Base-by-base conservation (phyloP, 768 basidiomycete genomes). In the Phlebiopsis gigantea region DNA sequence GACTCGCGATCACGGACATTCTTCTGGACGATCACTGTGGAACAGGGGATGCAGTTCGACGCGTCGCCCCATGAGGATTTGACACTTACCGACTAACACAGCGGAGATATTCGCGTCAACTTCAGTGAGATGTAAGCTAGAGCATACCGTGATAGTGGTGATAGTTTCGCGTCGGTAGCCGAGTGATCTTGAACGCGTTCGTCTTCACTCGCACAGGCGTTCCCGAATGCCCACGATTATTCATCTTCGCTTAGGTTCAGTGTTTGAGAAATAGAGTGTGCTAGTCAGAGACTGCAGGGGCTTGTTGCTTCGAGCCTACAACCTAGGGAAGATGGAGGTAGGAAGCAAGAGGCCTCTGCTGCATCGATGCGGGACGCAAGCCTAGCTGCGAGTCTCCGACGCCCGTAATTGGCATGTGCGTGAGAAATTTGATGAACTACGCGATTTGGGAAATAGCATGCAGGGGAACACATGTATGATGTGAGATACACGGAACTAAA, bases 111-210 rank as follows among this genome's bases (percentile, higher is more conserved):
- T 7, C 47, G 53, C 30, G 25, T 58, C 29, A 42, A n/a, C n/a
- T 14, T 26, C 12, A 45, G 29, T 15, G 30, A 41, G 34, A 24
- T 14, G 12, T 1, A 50, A 19, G 39, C 6, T 21, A 4, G 17
- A 26, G 50, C 58, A 17, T 25, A 59, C 58, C 53, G 31, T 59
- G 53, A 17, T 55, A 55, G 19, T 59, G 53, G 26, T 55, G 43
- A 47, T 43, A 59, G 15, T 26, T 22, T 17, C 21, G 31, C 24
- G 14, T 22, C 4, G 58, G 58, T 9, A 58, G 26, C 10, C 14
- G 17, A 15, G 21, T 21, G 15, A 59, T 22, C 25, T 26, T n/a
- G 48, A 59, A 59, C 22, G 58, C 46, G 29, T 59, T 59, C 19
- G 34, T 55, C 14, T 8, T 26, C 22, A 59, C 53, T 1, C 24